Base-by-base conservation (phyloP, 208 protist genomes). In the Angomonas ambiguus region DNA sequence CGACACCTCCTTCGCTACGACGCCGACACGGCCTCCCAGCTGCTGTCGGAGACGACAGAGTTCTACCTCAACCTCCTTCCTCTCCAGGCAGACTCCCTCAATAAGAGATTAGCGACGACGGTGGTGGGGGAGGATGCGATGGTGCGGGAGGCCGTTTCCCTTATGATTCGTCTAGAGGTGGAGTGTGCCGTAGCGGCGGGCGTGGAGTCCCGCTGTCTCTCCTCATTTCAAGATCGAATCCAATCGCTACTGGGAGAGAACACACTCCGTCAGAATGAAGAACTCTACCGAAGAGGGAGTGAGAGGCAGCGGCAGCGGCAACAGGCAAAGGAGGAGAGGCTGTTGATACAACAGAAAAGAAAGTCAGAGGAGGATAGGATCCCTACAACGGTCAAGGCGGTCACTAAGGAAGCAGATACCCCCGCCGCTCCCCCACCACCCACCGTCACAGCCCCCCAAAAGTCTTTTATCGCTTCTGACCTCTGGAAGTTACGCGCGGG, bases 1-100 rank as follows among this genome's bases (percentile, higher is more conserved):
- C 67, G 74, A 31, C 55, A 65, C 24, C 68, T 83, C 16, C 63
- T 70, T 34, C 55, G 57, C n/a, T 51, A 74, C 22, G 66, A 72
- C 51, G 5, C 71, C 1, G 31, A 51, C 18, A 55, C 63, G 3
- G 77, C 80, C 2, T 41, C 67, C 22, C 45, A 62, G 0, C 59
- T 60, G 13, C 2, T 67, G 10, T 10, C 51, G 18, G 51, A 51
- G 20, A 16, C 62, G 3, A 30, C 62, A 2, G 13, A 22, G 22
- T 34, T 28, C 10, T 30, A 31, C 22, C 16, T 59, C 11, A 59
- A 30, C 3, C 3, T 20, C 2, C 16, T 5, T n/a, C 6, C n/a
- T 16, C 4, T 32, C 27, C 5, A 31, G 2, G 10, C 2, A 2
- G 57, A 56, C 34, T 25, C 57, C 27, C 6, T 45, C 16, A 33